Base-by-base conservation (phyloP, 495 filamentous ascomycete genomes). In the Penicillium chermesinum region DNA sequence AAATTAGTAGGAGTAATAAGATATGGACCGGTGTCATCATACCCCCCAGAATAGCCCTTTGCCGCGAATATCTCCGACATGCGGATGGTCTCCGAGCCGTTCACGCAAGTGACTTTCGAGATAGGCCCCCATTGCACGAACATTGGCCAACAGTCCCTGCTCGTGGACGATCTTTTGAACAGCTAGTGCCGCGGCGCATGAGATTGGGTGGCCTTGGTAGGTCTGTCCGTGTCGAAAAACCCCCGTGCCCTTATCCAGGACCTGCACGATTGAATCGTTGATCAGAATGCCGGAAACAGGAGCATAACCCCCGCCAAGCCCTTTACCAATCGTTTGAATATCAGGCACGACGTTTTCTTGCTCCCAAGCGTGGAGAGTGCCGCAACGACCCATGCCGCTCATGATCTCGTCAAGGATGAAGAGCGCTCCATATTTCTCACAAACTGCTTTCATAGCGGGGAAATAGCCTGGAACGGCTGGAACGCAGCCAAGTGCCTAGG, bases 391-490 rank as follows among this genome's bases (percentile, higher is more conserved):
- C 78, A 87, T 87, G 0, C 85, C 87, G 55, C 84, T 81, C 86
- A 91, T 90, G 27, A 89, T 78, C 49, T 91, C 87, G 47, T 91
- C 87, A 5, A 87, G 64, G 38, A 89, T 82, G 20, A 88, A 68
- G 2, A 89, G 73, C 0, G 79, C 81, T 21, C 82, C 85, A 54
- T 87, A 71, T 48, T 77, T 77, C 21, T 79, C 64, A 57, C 85
- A 88, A 3, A 91, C 56, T 3, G 63, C 59, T 57, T 75, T 75
- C 67, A 88, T 78, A 30, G 79, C 81, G 32, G 65, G 63, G 45
- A 88, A 75, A 50, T 89, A 91, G 0, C 82, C 84, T 0, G 70
- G 64, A 2, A 85, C 75, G 8, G 81, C 69, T 9, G 84, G 75
- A 7, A 84, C 34, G 30, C 44, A 46, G 8, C 44, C 44, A 38